Base-by-base conservation (phyloP, 352 stramenopile species). In the Phytophthora pluvialis region DNA sequence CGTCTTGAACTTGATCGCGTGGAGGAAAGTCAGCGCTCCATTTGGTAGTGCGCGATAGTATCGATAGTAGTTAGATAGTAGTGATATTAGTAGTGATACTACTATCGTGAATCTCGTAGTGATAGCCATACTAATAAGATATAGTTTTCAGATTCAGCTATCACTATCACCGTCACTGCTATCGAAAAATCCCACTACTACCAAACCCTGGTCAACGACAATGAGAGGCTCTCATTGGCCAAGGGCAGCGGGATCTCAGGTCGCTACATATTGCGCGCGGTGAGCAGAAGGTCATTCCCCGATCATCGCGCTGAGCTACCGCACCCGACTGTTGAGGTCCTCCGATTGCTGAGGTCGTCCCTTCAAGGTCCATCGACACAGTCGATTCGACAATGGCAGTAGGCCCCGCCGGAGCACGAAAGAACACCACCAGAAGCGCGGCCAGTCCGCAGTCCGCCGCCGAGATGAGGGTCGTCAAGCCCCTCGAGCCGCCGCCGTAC, bases 401-500 rank as follows among this genome's bases (percentile, higher is more conserved):
- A 52, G 25, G 25, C 33, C 46, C 36, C 21, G 43, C 40, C 11
- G 12, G 25, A 55, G 28, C 42, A 48, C 39, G 28, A 57, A 57
- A 49, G 18, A 46, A 33, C 44, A 48, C 39, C 28, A 48, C 43
- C 18, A 58, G 31, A 47, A 39, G 1, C 8, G 18, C 12, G 39
- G 4, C 18, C 16, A 42, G 26, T 35, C 13, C 31, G 15, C 35
- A 48, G 1, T 63, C 36, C 5, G 39, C 60, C 16, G 21, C 11
- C 29, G n/a, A 62, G 8, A 81, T 81, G 70, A 76, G 74, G 51
- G 38, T 74, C 50, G 21, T 77, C 35, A 53, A 64, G 25, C 69
- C 61, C 15, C 33, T 54, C 13, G 18, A 46, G 32, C 43, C 43
- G 10, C 56, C 39, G 44, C 49, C 40, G 9, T 80, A 74, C 43